Conservation (phyloP, 768 basidiomycete genomes). For the Lyophyllum shimeji region DNA sequence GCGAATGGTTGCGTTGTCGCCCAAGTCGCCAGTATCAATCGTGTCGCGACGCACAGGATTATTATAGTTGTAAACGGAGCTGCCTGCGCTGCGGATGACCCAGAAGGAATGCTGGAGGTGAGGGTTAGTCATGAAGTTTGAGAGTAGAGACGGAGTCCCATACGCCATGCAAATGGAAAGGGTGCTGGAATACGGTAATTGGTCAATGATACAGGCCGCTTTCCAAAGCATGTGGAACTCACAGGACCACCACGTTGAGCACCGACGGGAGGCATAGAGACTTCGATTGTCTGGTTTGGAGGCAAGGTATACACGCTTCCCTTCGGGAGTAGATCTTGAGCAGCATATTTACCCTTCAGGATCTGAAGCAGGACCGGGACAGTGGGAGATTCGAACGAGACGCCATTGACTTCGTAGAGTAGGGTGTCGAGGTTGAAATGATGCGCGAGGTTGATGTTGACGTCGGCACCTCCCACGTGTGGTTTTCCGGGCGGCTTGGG, state of each 20-base stretch:
- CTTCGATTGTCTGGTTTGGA: background rate
- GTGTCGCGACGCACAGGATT: slow-evolving; percentile 47
- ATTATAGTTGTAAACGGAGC: slow-evolving; percentile 22
- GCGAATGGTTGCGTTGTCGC: slow-evolving; percentile 33
- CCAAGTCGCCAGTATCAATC: slow-evolving; percentile 32
- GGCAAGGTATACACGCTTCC: background rate
- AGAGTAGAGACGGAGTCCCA: background rate
- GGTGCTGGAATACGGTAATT: slow-evolving; percentile 15
- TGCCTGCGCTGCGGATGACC: slow-evolving; percentile 33
- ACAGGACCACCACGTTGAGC: background rate
- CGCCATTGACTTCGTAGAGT: background rate
- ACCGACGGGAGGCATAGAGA: background rate
- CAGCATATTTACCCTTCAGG: background rate
- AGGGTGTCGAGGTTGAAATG: background rate
- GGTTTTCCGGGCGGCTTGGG: background rate
- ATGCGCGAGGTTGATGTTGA: background rate
- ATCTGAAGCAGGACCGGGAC: background rate
- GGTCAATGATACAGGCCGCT: background rate
- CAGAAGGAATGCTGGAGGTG: slow-evolving; percentile 31
- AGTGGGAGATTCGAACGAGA: background rate
- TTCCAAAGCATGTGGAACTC: background rate
- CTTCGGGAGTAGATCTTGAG: background rate
- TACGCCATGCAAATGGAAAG: slow-evolving; percentile 31
- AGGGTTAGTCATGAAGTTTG: background rate
- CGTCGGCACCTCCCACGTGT: background rate